Base-by-base conservation (phyloP, 495 filamentous ascomycete genomes). In the Xeromyces bisporus region DNA sequence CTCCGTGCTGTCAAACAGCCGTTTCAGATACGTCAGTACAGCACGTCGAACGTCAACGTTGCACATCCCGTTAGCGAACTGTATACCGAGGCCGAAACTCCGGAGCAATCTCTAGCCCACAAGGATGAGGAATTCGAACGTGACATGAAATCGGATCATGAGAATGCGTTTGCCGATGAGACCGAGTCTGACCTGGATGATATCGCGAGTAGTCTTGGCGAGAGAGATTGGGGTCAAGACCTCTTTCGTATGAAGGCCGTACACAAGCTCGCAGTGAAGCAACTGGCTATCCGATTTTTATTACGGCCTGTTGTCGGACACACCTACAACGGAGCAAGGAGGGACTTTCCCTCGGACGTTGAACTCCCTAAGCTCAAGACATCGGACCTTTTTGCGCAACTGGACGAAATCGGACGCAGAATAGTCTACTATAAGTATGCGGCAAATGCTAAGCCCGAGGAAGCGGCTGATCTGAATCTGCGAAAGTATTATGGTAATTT, bases 231-330 rank as follows among this genome's bases (percentile, higher is more conserved):
- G 9, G 5, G 9, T 5, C 9, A 21, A 14, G 55, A 57, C 18
- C 18, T 42, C n/a, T 28, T 50, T 23, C 52, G 54, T 7, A 43
- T 50, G 15, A 60, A 62, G 33, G 56, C 46, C 12, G 52, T 64
- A 10, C 53, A 58, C 26, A 58, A 53, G 24, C 41, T 64, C 8
- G 57, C 57, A 4, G 23, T 59, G 29, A 58, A 48, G 29, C 56
- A 64, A 40, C 56, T 64, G n/a, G 50, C 53, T 2, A 53, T 62
- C 18, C 42, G 60, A 16, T 25, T 62, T 18, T 23, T 64, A 7
- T 39, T 64, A 5, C 50, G 60, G 10, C 58, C 57, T 12, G 36
- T 42, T 4, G 48, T 64, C 15, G 55, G 54, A 1, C 60, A 64
- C 29, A 43, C 44, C 25, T 64, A 64, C 18, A 33, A 39, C 8